Evolutionary conservation across 1,139 yeast species (phyloP).

Genomic region (Pneumocystis canis): DNA sequence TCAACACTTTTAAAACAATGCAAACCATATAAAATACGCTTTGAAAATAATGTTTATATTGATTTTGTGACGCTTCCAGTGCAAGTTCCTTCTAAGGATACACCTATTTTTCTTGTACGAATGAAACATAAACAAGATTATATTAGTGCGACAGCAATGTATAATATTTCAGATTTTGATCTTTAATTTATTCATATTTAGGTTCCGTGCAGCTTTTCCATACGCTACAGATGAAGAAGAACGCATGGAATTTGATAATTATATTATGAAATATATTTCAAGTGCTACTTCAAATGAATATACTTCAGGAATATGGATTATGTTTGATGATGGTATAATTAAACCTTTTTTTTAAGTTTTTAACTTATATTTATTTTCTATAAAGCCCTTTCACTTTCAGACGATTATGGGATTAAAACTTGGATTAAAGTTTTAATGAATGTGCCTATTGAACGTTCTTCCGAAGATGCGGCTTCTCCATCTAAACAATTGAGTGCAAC

Average conservation of each 20-base stretch:
- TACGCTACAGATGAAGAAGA: not conserved
- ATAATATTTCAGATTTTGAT: not conserved
- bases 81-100: conserved; percentile 3
- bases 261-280: conserved; percentile 4
- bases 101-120: conserved; percentile 6
- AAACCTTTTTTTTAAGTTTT: not conserved
- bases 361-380: not conserved
- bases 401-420: conserved; percentile 9
- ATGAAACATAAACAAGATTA: conserved; percentile 6
- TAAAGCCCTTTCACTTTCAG: conserved; percentile 7
- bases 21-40: conserved; percentile 7
- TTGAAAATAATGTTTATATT: conserved; percentile 5
- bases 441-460: conserved; percentile 1
- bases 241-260: conserved; percentile 7
- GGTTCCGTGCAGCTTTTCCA: not conserved
- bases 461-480: not conserved
- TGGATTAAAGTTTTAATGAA: conserved; percentile 9
- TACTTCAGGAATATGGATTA: conserved; percentile 11
- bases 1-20: conserved; percentile 2
- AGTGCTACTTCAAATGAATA: conserved; percentile 7
- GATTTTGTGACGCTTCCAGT: conserved; percentile 10
- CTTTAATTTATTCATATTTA: not conserved
- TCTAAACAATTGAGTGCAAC: not conserved
- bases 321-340: conserved; percentile 5
- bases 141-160: conserved; percentile 11